Evolutionary conservation across 2,329 filamentous ascomycete genomes (phyloP).

Genomic region (Diaporthe australafricana): DNA sequence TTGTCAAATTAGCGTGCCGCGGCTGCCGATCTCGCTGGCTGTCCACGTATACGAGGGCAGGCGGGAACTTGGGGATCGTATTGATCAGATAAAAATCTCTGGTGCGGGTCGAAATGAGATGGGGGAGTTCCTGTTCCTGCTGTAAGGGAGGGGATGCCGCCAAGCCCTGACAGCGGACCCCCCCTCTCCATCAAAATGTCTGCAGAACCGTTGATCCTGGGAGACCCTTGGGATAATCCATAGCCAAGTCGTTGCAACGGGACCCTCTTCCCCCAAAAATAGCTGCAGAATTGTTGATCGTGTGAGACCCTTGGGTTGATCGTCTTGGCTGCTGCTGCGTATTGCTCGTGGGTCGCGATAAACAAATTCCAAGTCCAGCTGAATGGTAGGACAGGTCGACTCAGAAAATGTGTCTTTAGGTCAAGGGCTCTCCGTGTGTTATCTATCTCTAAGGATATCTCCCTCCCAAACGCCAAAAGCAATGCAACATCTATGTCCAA

Average conservation of each 20-base stretch:
- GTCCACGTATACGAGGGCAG: neutral
- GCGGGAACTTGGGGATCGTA: constrained; percentile 1
- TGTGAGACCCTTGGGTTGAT: constrained; percentile 14
- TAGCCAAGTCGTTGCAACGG: too few species aligned
- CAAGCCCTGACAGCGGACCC: too few species aligned
- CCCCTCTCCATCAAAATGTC: too few species aligned
- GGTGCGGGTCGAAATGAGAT: constrained; percentile 13
- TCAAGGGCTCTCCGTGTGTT: neutral
- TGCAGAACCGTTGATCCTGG: too few species aligned
- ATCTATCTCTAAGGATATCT: constrained; percentile 23
- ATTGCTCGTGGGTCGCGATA: neutral
- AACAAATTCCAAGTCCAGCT: neutral
- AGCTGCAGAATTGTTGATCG: neutral
- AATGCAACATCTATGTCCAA: constrained; percentile 1
- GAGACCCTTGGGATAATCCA: too few species aligned
- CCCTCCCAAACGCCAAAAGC: neutral
- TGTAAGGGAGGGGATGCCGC: too few species aligned
- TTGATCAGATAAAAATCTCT: constrained; percentile 34
- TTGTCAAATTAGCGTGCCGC: neutral
- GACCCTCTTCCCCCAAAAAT: neutral
- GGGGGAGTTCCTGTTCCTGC: too few species aligned
- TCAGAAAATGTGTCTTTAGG: too few species aligned
- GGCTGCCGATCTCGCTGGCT: constrained; percentile 35
- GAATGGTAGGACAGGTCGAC: too few species aligned
- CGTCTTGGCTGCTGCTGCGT: neutral